Evolutionary conservation across 352 stramenopile species (phyloP).

Genomic region (Phytophthora lateralis): DNA sequence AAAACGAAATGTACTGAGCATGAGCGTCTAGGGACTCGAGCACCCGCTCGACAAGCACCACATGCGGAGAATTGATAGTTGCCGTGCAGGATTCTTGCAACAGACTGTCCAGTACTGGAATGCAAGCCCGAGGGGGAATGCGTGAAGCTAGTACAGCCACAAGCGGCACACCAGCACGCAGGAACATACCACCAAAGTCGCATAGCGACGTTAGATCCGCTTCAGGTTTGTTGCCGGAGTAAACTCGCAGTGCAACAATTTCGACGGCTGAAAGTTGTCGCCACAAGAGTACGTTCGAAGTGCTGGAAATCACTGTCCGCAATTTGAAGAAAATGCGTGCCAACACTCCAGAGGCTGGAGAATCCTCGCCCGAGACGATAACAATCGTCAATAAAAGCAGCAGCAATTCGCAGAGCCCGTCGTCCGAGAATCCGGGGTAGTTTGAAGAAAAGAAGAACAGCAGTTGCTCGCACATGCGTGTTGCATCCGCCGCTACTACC

Average conservation of each 20-base stretch:
- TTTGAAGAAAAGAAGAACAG: constrained; percentile 46
- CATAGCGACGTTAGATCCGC: constrained; percentile 20
- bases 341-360: constrained; percentile 13
- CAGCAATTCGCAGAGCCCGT: constrained; percentile 43
- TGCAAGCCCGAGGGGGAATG: constrained; percentile 8
- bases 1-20: constrained; percentile 22
- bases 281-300: constrained; percentile 12
- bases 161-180: constrained; percentile 30
- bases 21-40: constrained; percentile 34
- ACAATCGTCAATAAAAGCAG: constrained; percentile 41
- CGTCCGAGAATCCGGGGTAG: not conserved
- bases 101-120: constrained; percentile 30
- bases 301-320: constrained; percentile 18
- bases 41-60: constrained; percentile 43
- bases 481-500: constrained; percentile 26
- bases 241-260: constrained; percentile 33
- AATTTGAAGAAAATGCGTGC: constrained; percentile 50
- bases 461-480: constrained; percentile 54
- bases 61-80: constrained; percentile 19
- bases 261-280: constrained; percentile 45
- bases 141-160: constrained; percentile 31
- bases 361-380: constrained; percentile 18
- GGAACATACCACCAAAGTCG: constrained; percentile 29
- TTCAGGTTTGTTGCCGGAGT: constrained; percentile 18
- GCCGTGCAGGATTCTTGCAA: constrained; percentile 13